phyloP scores from a whole-genome alignment of 129 eudicot genomes.

The Escallonia herrerae region DNA sequence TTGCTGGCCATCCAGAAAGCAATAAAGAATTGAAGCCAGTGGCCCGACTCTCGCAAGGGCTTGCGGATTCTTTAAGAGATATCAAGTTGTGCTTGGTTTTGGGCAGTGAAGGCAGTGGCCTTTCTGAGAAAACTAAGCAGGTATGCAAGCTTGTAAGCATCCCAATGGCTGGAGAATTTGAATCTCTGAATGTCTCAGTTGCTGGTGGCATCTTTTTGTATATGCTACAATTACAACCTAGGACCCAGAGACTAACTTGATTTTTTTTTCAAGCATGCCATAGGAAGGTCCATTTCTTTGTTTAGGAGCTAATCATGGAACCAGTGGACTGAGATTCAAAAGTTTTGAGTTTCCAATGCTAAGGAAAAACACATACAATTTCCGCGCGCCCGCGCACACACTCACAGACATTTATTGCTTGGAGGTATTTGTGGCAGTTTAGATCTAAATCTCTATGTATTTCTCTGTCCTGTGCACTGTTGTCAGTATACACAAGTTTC shows the following conservation, averaged over 20 bases:
- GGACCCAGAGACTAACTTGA: conserved; percentile 11
- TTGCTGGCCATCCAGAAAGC: conserved; percentile 67
- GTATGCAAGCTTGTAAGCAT: conserved; percentile 59
- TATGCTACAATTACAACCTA: conserved; percentile 56
- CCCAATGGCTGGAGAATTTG: conserved; percentile 68
- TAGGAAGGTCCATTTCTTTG: too few species aligned
- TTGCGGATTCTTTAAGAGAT: conserved; percentile 46
- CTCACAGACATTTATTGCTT: too few species aligned
- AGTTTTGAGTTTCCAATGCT: too few species aligned
- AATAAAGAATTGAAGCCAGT: conserved; percentile 23
- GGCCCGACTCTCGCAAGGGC: conserved; percentile 39
- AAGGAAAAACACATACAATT: too few species aligned
- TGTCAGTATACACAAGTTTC: too few species aligned
- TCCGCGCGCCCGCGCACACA: too few species aligned
- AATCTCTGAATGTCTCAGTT: conserved; percentile 86
- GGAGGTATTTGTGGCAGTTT: too few species aligned
- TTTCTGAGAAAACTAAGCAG: conserved; percentile 41
- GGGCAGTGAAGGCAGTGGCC: conserved; percentile 89
- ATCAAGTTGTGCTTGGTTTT: conserved; percentile 64
- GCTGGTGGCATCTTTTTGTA: conserved; percentile 90
- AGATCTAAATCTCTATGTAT: too few species aligned
- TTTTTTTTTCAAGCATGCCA: not conserved
- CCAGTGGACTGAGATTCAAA: too few species aligned
- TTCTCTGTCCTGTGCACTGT: too few species aligned
- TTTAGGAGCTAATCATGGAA: too few species aligned